Evolutionary conservation across 257 asterid genomes (phyloP).

Genomic region (Solanum lycopersicoides): DNA sequence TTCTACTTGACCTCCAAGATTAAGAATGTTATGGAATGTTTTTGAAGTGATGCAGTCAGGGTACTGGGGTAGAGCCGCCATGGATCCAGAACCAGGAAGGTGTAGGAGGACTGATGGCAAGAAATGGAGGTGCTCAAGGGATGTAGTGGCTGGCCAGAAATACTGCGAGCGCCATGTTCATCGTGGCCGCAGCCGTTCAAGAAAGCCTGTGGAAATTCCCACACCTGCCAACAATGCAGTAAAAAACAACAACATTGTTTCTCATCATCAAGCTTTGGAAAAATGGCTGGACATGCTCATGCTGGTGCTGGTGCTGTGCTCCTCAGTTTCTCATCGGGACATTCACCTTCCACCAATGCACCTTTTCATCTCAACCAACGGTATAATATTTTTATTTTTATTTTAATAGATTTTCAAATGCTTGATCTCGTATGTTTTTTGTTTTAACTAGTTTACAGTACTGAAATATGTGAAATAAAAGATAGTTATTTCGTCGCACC

Average conservation of each 20-base stretch:
- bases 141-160: conserved; percentile 76
- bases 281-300: not conserved
- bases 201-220: conserved; percentile 99
- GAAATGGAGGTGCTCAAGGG: conserved; percentile 96
- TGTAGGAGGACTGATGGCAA: conserved; percentile 96
- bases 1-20: not conserved
- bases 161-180: conserved; percentile 96
- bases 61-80: conserved; percentile 65
- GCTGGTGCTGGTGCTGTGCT: not conserved
- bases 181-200: conserved; percentile 97
- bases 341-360: conserved; percentile 51
- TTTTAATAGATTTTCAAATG: not conserved
- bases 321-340: conserved; percentile 33
- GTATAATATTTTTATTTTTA: conserved; percentile 12
- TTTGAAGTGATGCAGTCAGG: conserved; percentile 63
- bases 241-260: not conserved
- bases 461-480: not conserved
- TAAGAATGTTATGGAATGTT: not conserved
- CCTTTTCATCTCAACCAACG: conserved; percentile 48
- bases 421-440: not conserved
- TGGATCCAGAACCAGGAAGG: conserved; percentile 99
- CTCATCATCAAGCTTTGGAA: not conserved
- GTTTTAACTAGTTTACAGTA: not conserved
- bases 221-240: conserved; percentile 15
- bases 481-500: not conserved